Conservation (phyloP, 805 yeast species). For the Blastobotrys chiropterorum region DNA sequence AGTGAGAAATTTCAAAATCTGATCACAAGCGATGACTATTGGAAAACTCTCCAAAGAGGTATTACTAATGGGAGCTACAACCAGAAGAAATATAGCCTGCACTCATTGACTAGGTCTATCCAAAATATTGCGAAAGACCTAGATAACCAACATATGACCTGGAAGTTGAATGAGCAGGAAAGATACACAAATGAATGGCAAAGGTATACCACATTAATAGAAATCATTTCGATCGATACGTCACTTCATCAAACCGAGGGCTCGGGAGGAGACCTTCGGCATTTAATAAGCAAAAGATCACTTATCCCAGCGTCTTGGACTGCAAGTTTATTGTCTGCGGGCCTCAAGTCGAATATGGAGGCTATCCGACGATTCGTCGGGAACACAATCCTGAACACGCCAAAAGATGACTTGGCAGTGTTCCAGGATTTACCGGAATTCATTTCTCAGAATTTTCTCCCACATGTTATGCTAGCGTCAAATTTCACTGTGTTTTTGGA, state of each 20-base stretch:
- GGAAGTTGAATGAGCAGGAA: constrained; percentile 34
- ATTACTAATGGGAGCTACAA: constrained; percentile 55
- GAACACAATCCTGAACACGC: constrained; percentile 48
- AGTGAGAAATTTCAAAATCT: constrained; percentile 10
- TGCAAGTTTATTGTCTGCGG: constrained; percentile 64
- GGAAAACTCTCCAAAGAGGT: constrained; percentile 54
- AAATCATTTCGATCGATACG: constrained; percentile 77
- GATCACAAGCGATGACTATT: constrained; percentile 35
- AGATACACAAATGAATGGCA: constrained; percentile 54
- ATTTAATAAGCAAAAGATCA: constrained; percentile 44
- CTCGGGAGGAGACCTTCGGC: constrained; percentile 56
- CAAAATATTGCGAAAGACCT: constrained; percentile 31
- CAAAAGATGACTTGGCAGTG: constrained; percentile 39
- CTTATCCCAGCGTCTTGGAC: constrained; percentile 66
- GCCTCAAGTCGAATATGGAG: constrained; percentile 70
- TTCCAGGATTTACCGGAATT: constrained; percentile 40
- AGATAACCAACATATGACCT: constrained; percentile 37
- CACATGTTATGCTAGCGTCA: constrained; percentile 56
- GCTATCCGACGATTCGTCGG: constrained; percentile 62
- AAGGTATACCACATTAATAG: constrained; percentile 65
- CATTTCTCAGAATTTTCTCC: constrained; percentile 43
- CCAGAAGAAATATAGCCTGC: constrained; percentile 58
- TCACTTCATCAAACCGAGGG: constrained; percentile 82
- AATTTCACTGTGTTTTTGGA: constrained; percentile 41
- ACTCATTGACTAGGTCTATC: constrained; percentile 58